phyloP scores from a whole-genome alignment of 2,329 filamentous ascomycete genomes.

The Leptoxyphium fumago region DNA sequence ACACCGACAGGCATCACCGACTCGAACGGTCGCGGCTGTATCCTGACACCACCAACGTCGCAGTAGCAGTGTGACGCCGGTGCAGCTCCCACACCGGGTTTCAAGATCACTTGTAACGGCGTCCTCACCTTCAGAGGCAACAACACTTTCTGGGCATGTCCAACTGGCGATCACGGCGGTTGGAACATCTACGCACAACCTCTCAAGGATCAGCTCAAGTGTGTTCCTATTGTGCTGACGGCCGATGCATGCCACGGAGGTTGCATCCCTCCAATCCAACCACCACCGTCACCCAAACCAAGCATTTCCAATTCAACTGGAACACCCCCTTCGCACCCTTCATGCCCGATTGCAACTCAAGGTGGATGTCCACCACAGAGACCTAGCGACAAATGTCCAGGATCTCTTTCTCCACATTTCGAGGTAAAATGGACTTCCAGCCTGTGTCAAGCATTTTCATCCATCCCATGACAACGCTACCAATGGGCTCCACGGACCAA shows the following conservation, averaged over 20 bases:
- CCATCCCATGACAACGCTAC: too few relatives aligned
- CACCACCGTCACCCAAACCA: slow-evolving; percentile 22
- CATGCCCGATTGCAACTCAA: slow-evolving; percentile 28
- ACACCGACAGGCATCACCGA: slow-evolving; percentile 34
- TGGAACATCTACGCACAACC: slow-evolving; percentile 40
- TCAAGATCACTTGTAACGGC: slow-evolving; percentile 40
- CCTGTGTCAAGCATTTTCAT: neutral
- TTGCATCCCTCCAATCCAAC: slow-evolving; percentile 32
- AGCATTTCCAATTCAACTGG: neutral
- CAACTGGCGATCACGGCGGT: slow-evolving; percentile 38
- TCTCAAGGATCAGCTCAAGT: slow-evolving; percentile 30
- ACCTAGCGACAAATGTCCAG: neutral
- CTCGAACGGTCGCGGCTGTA: slow-evolving; percentile 43
- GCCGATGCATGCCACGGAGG: slow-evolving; percentile 2
- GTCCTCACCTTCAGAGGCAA: slow-evolving; percentile 32
- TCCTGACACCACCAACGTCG: slow-evolving; percentile 44
- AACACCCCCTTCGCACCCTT: slow-evolving; percentile 29
- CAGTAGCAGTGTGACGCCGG: slow-evolving; percentile 48
- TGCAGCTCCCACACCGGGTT: slow-evolving; percentile 38
- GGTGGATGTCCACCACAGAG: slow-evolving; percentile 1
- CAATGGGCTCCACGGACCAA: too few relatives aligned
- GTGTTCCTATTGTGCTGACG: slow-evolving; percentile 33
- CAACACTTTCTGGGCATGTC: slow-evolving; percentile 45
- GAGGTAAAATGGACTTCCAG: neutral
- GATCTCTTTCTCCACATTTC: neutral